Base-by-base conservation (phyloP, 73 alveolate genomes). In the Breviolum minutum region DNA sequence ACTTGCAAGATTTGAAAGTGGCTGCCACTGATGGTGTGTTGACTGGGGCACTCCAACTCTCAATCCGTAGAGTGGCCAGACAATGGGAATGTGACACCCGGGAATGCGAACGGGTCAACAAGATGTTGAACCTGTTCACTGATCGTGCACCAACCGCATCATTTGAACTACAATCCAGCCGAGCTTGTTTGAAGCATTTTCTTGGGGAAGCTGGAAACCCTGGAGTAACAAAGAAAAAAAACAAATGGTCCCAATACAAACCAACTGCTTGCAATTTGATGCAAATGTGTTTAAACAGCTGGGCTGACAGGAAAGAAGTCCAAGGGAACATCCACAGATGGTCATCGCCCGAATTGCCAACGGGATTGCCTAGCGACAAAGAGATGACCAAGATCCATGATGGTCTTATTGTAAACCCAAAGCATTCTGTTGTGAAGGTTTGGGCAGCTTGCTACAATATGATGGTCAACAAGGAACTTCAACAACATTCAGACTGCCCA, bases 391-490 rank as follows among this genome's bases (percentile, higher is more conserved):
- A 24, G 60, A 11, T 61, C 12, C 61, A 8, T 60, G 77, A 32
- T 10, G 24, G n/a, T n/a, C 61, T 85, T 13, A n/a, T 26, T 63
- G 63, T 63, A 0, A 8, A 0, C 8, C 14, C 63, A 8, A 26
- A 0, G 10, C 74, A 24, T n/a, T 20, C 94, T 68, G 40, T 62
- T 13, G 63, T 26, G 9, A 27, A 24, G 63, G 62, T 26, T 14
- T 85, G 94, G 94, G 94, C 94, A 16, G 94, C 94, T 14, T 85
- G 94, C 79, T 85, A 62, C 79, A 85, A 85, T 77, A 85, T 85
- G 94, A 85, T 62, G 61, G 5, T 85, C 30, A 85, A 85, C 63
- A 85, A 85, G 94, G 40, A 82, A 22, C 73, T 82, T 29, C 73
- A 29, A 9, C 19, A 29, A 20, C 60, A 17, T 5, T 40, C 66